Base-by-base conservation (phyloP, 371 early-diverging fungal species). In the Nematocida minor region DNA sequence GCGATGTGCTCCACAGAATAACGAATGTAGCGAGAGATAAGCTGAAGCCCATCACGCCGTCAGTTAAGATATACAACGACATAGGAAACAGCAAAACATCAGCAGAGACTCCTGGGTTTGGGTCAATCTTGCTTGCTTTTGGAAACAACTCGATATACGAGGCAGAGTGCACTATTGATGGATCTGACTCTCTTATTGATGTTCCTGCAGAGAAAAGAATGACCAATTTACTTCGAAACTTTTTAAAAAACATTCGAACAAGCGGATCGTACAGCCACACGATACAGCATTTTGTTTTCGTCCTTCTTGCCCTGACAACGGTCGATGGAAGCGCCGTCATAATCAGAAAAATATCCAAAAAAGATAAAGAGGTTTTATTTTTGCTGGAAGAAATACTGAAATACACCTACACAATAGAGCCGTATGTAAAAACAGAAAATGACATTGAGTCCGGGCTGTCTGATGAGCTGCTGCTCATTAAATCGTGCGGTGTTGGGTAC, bases 61-160 rank as follows among this genome's bases (percentile, higher is more conserved):
- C 38, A 3, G 49, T 74, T 4, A 74, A 74, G 64, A 55, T 74
- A 32, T 74, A 64, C 62, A 74, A 74, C 38, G 77, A 74, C 46
- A 62, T 74, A 18, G 77, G 77, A 29, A 62, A 74, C 32, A 63
- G 49, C 27, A 53, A 29, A 11, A 74, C 79, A 14, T 25, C 66
- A 9, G 48, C 34, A 7, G 41, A 18, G 4, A 64, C 62, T 4
- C 71, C 71, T 20, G 77, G 77, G 32, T 48, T 49, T 22, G 77
- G 77, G 6, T 27, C 36, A 6, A 14, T 74, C 4, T 22, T 74
- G 0, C 31, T 74, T 14, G 77, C 36, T 9, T 42, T 63, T 31
- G 51, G 77, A 0, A 34, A 62, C 16, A 62, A 38, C 38, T 63
- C 64, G 11, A 49, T 74, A 29, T 74, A 74, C 66, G 79, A 3